Base-by-base conservation (phyloP, 2,329 filamentous ascomycete genomes). In the Pochonia chlamydosporia region DNA sequence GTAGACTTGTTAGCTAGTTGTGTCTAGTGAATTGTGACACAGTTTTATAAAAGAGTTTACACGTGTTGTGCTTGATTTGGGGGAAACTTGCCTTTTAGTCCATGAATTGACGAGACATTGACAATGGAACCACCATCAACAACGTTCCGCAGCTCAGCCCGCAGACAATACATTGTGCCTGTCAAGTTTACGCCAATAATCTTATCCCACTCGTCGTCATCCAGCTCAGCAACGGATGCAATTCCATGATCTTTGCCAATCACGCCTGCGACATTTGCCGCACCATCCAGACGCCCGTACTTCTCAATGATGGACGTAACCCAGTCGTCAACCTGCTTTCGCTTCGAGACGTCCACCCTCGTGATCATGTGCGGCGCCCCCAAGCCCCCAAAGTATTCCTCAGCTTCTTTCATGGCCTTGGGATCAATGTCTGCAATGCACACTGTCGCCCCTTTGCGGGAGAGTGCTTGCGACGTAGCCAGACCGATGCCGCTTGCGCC, bases 41-140 rank as follows among this genome's bases (percentile, higher is more conserved):
- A n/a, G n/a, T n/a, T n/a, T n/a, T n/a, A n/a, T n/a, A 39, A 39
- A 18, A 14, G 20, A 2, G 33, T 6, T 18, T 36, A 18, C 16
- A 20, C 33, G 7, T 36, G n/a, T 36, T 20, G 3, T 3, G 2
- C 7, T 4, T 7, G 6, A 20, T 10, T 20, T 11, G n/a, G 13
- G 7, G n/a, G 16, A 8, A 39, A 13, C 44, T 46, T 57, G 54
- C 63, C 61, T 20, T 67, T 60, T 9, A 63, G 53, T 30, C 76
- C 76, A 31, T 75, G 69, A 40, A 79, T 72, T 31, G 71, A 77
- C n/a, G 71, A 68, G 24, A 75, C 67, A 56, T 78, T 81, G 48
- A 82, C 78, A 55, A 82, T 80, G 52, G 76, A 78, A 1, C 76
- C 76, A 1, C 73, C 70, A n/a, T 72, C 63, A 2, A 65, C 65